These are phyloP conservation scores for Pittosporum tobira DNA, from an alignment of 129 eudicot genomes.

Conservation along the genomic window DNA sequence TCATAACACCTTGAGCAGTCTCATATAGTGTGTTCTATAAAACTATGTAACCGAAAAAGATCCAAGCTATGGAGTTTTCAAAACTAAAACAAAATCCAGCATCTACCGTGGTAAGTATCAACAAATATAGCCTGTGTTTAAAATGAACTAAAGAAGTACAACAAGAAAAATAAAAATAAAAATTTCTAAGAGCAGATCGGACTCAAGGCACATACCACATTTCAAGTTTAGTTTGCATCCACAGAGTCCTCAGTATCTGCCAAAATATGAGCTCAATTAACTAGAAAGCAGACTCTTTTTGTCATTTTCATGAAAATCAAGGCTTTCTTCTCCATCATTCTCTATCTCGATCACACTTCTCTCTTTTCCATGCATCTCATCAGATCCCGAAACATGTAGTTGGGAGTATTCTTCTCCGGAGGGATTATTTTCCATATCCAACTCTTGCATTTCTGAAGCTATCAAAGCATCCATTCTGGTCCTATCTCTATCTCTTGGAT, in stretches of 20 bases:
- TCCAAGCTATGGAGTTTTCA: too few species aligned
- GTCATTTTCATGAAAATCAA: constrained; percentile 32
- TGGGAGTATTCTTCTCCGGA: constrained; percentile 14
- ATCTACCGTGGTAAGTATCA: too few species aligned
- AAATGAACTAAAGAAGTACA: too few species aligned
- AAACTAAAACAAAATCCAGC: too few species aligned
- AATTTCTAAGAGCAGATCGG: too few species aligned
- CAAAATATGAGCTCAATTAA: background rate
- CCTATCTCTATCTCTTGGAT: constrained; percentile 42
- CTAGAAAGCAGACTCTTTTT: constrained; percentile 12
- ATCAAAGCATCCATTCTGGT: constrained; percentile 34
- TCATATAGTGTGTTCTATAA: too few species aligned
- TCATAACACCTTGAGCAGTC: too few species aligned
- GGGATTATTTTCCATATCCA: constrained; percentile 11
- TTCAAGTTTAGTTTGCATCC: background rate
- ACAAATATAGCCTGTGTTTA: too few species aligned
- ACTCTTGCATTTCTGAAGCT: constrained; percentile 21
- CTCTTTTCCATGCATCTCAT: constrained; percentile 8
- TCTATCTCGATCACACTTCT: constrained; percentile 22
- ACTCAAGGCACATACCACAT: too few species aligned
- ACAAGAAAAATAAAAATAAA: too few species aligned
- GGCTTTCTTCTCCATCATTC: constrained; percentile 17
- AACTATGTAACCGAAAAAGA: too few species aligned
- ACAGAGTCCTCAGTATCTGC: background rate
- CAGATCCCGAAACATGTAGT: constrained; percentile 9